Conservation (phyloP, 176 grass and related monocot genomes). For the Aegilops sharonensis region DNA sequence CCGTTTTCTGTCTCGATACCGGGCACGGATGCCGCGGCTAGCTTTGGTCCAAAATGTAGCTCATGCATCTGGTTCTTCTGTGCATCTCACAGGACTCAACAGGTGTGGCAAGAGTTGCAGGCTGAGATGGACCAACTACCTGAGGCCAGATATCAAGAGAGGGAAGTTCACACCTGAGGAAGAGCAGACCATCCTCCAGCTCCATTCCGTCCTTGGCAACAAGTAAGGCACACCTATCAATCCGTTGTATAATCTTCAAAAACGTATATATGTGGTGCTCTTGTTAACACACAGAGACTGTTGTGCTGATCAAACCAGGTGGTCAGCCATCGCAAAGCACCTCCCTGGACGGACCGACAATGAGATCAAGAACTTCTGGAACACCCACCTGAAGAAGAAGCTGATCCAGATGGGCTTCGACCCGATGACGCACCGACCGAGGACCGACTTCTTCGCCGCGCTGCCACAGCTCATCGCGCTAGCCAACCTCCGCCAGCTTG, state of each 20-base stretch:
- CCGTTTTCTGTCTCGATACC: neutral
- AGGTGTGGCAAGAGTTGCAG: constrained; percentile 98
- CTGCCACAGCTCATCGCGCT: constrained; percentile 82
- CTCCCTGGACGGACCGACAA: constrained; percentile 82
- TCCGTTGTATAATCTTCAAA: neutral
- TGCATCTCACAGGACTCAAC: constrained; percentile 65
- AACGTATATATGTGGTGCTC: neutral
- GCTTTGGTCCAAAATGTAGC: constrained; percentile 25
- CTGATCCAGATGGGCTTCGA: constrained; percentile 98
- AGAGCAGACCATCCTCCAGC: constrained; percentile 79
- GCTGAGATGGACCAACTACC: constrained; percentile 98
- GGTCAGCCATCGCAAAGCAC: constrained; percentile 84
- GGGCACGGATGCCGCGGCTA: neutral
- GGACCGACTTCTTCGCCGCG: constrained; percentile 85
- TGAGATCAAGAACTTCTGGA: constrained; percentile 99
- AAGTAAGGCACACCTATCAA: constrained; percentile 49
- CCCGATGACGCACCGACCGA: constrained; percentile 89
- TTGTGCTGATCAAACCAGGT: constrained; percentile 52
- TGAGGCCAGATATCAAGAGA: constrained; percentile 95
- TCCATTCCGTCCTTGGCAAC: constrained; percentile 92
- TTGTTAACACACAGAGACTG: constrained; percentile 19
- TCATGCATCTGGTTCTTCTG: constrained; percentile 2
- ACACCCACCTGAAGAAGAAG: constrained; percentile 98
- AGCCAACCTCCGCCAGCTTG: constrained; percentile 75
- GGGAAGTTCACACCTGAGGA: constrained; percentile 86